Evolutionary conservation across 441 rosid genomes (phyloP).

Genomic region (Croton setiger): DNA sequence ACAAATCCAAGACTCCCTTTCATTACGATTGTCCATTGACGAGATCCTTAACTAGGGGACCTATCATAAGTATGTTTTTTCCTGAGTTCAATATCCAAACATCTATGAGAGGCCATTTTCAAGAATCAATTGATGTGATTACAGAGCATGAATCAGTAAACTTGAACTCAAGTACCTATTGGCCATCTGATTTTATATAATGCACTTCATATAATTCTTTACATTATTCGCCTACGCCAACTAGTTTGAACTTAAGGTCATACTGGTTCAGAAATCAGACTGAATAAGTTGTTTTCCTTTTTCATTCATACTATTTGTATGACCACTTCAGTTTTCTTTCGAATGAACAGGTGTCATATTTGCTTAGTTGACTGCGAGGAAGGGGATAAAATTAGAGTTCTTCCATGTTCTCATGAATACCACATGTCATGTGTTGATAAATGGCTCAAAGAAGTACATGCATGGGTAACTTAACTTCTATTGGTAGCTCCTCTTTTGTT

Average conservation of each 20-base stretch:
- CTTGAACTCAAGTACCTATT: not conserved
- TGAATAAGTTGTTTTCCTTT: no score
- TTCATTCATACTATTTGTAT: no score
- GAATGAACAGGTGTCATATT: constrained; percentile 49
- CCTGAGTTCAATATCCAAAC: not conserved
- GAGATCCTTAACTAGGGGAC: no score
- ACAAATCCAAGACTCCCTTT: no score
- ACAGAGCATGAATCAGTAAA: not conserved
- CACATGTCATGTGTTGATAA: constrained; percentile 68
- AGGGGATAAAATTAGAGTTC: constrained; percentile 60
- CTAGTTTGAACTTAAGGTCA: no score
- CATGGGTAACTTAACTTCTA: constrained; percentile 39
- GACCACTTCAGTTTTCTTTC: not conserved
- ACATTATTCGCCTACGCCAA: not conserved
- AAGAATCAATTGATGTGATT: no score
- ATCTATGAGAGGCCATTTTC: no score
- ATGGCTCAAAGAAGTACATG: constrained; percentile 75
- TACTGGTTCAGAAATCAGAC: no score
- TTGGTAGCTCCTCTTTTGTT: not conserved
- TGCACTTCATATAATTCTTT: not conserved
- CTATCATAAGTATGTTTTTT: no score
- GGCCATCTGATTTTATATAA: not conserved
- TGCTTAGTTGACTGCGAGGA: constrained; percentile 68
- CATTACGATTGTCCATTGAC: no score
- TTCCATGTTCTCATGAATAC: constrained; percentile 71